Evolutionary conservation across 495 filamentous ascomycete genomes (phyloP).

Genomic region (Aspergillus wentii): DNA sequence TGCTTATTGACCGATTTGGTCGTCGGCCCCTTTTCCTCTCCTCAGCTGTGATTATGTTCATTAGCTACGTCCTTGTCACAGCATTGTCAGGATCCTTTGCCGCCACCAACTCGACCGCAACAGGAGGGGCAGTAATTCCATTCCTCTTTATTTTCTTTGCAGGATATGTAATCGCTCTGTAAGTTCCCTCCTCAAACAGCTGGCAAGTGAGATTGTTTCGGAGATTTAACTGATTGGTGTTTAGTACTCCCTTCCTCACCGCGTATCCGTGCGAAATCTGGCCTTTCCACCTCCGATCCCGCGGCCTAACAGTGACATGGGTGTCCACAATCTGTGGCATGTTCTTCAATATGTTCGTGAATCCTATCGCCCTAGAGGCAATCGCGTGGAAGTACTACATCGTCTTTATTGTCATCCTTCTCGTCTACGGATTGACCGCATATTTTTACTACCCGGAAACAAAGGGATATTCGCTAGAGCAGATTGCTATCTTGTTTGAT

Average conservation of each 20-base stretch:
- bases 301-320: conserved; percentile 60
- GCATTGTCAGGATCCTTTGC: conserved; percentile 49
- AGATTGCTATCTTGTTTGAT: conserved; percentile 44
- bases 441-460: conserved; percentile 65
- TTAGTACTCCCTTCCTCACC: conserved; percentile 52
- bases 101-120: conserved; percentile 18
- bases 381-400: conserved; percentile 57
- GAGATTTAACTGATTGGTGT: too few species aligned
- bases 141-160: conserved; percentile 56
- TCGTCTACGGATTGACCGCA: conserved; percentile 46
- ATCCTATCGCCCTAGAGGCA: conserved; percentile 52
- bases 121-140: conserved; percentile 50
- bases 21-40: conserved; percentile 52
- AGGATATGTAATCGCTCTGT: conserved; percentile 56
- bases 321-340: conserved; percentile 51
- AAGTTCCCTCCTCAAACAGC: conserved; percentile 3
- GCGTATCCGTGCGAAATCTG: conserved; percentile 62
- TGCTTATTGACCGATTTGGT: conserved; percentile 51
- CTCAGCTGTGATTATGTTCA: conserved; percentile 51
- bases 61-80: conserved; percentile 52
- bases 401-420: conserved; percentile 53
- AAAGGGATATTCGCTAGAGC: conserved; percentile 57
- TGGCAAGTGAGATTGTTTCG: too few species aligned
- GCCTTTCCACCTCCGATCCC: conserved; percentile 59
- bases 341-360: conserved; percentile 50